Percentiles rank a stretch among this genome's conserved stretches.
These are phyloP conservation scores for Phlebopus sp. DNA, from an alignment of 1,284 basidiomycete genomes.

Conservation along the genomic window DNA sequence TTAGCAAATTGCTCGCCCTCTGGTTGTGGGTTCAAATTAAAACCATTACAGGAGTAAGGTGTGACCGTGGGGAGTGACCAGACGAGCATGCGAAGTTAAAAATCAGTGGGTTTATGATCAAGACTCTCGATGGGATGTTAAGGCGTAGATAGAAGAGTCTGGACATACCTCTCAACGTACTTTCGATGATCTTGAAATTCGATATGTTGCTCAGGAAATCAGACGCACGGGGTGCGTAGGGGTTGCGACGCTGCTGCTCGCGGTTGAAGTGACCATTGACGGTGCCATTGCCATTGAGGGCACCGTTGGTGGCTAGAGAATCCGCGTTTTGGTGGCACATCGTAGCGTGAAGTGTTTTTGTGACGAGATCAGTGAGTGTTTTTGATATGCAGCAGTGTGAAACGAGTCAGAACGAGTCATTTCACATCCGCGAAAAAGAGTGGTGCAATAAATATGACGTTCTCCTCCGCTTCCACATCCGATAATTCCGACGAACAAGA, in stretches of 20 bases:
- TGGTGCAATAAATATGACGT: background rate
- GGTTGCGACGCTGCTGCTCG: slow-evolving; percentile 57
- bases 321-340: too few relatives aligned
- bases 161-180: slow-evolving; percentile 82
- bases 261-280: slow-evolving; percentile 43
- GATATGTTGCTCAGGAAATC: slow-evolving; percentile 91
- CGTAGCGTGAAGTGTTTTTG: too few relatives aligned
- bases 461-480: too few relatives aligned
- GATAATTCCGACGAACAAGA: too few relatives aligned
- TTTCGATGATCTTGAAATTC: slow-evolving; percentile 97
- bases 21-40: slow-evolving; percentile 38
- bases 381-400: background rate
- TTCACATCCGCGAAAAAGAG: background rate
- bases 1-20: slow-evolving; percentile 99
- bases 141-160: background rate
- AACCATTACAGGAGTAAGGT: background rate
- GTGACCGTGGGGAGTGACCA: background rate
- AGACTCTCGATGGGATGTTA: background rate
- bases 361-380: too few relatives aligned
- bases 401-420: background rate
- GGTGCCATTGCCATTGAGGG: slow-evolving; percentile 45
- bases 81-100: background rate
- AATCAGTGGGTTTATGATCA: background rate
- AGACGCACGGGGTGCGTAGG: slow-evolving; percentile 84
- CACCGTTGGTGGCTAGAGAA: background rate